Evolutionary conservation across 192 early-diverging fungal genomes (phyloP).

Genomic region (Gigaspora rosea): DNA sequence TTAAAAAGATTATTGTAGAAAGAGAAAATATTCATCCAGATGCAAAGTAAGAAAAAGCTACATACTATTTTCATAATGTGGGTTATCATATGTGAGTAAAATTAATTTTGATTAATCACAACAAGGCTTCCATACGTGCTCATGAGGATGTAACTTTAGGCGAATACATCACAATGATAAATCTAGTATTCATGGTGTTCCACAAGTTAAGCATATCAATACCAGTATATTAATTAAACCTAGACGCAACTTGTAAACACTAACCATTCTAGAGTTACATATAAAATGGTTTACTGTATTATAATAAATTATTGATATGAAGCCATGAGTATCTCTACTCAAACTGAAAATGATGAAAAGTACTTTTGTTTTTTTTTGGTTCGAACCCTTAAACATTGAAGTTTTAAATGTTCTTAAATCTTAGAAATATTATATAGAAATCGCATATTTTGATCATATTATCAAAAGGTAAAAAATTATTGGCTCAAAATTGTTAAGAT

Average conservation of each 20-base stretch:
- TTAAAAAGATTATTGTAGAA: not conserved
- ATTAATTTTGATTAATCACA: slow-evolving; percentile 12
- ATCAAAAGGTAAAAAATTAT: not conserved
- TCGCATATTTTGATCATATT: slow-evolving; percentile 16
- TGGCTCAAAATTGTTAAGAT: slow-evolving; percentile 16
- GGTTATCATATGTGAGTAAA: not conserved
- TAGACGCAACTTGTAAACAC: not conserved
- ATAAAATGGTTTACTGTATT: not conserved
- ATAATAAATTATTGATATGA: not conserved
- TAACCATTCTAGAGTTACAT: slow-evolving; percentile 1
- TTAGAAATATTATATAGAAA: slow-evolving; percentile 22
- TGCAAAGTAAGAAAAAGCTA: slow-evolving; percentile 19
- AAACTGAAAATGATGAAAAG: no score
- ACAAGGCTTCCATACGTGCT: slow-evolving; percentile 21
- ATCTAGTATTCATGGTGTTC: not conserved
- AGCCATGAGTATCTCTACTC: no score
- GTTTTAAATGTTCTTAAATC: not conserved
- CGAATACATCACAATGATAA: slow-evolving; percentile 1
- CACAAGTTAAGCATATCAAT: not conserved
- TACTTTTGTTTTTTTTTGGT: not conserved
- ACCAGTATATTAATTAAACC: not conserved
- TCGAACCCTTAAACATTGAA: not conserved
- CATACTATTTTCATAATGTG: not conserved
- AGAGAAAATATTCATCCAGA: not conserved
- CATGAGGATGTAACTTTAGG: not conserved